phyloP scores from a whole-genome alignment of 495 filamentous ascomycete genomes.

The Penicillium samsonianum region DNA sequence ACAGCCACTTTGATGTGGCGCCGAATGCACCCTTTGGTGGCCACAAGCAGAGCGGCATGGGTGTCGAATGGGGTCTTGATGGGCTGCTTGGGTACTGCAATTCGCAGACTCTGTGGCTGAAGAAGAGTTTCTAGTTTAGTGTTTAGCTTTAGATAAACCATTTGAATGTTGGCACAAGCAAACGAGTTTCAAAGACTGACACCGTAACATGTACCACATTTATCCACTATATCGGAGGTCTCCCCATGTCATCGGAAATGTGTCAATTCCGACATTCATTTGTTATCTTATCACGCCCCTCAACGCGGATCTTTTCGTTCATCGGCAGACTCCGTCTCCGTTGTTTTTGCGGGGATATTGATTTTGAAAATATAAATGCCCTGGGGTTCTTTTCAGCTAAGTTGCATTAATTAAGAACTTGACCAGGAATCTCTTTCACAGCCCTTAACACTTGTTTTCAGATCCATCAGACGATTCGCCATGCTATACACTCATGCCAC shows the following conservation, averaged over 20 bases:
- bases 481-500: slow-evolving; percentile 45
- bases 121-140: slow-evolving; percentile 12
- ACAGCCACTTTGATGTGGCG: slow-evolving; percentile 48
- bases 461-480: slow-evolving; percentile 13
- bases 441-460: no score
- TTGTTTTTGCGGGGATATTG: neutral
- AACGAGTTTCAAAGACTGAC: neutral
- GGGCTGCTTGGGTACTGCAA: slow-evolving; percentile 63
- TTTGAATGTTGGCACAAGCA: neutral
- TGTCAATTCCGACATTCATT: neutral
- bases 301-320: neutral
- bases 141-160: neutral
- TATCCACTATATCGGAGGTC: neutral
- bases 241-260: neutral
- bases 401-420: neutral
- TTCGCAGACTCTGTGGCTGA: slow-evolving; percentile 42
- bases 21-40: slow-evolving; percentile 61
- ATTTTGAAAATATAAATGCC: neutral
- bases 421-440: neutral
- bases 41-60: slow-evolving; percentile 66
- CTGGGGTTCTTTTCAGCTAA: neutral
- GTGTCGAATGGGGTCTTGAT: slow-evolving; percentile 60
- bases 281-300: slow-evolving; percentile 5
- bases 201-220: neutral
- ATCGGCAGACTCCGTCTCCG: slow-evolving; percentile 7